Evolutionary conservation across 768 basidiomycete genomes (phyloP).

Genomic region (Russula earlei): DNA sequence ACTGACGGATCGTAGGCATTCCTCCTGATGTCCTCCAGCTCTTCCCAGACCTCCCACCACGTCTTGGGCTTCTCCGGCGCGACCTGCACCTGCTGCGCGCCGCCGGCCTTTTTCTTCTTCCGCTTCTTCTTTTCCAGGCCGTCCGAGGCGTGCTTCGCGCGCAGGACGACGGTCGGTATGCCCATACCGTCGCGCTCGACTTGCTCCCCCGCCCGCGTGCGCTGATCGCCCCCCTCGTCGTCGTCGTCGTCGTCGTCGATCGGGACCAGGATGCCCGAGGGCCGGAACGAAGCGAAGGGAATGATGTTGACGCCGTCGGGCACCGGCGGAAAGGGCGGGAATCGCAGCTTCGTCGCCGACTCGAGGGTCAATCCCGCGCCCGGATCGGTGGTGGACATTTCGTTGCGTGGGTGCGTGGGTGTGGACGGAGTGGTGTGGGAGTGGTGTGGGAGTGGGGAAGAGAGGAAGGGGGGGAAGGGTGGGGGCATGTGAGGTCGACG

Average conservation of each 20-base stretch:
- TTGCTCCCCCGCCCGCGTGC: constrained; percentile 21
- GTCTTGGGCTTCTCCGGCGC: constrained; percentile 25
- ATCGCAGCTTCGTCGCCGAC: constrained; percentile 23
- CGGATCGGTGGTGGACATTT: neutral
- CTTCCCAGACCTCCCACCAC: constrained; percentile 72
- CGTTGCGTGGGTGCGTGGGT: neutral
- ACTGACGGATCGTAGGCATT: constrained; percentile 33
- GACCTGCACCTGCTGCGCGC: constrained; percentile 21
- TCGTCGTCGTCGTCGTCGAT: constrained; percentile 26
- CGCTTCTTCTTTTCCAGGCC: constrained; percentile 46
- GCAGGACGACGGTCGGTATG: constrained; percentile 53
- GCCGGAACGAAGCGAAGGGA: constrained; percentile 48
- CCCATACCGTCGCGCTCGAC: constrained; percentile 57
- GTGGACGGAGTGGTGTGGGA: neutral
- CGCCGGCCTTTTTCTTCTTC: constrained; percentile 37
- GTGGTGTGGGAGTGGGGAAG: neutral
- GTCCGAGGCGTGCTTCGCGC: constrained; percentile 44
- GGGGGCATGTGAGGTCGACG: neutral
- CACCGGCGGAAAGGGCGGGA: constrained; percentile 40
- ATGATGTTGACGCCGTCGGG: constrained; percentile 40
- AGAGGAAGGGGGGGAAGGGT: neutral
- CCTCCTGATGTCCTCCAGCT: constrained; percentile 42
- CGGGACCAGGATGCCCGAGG: constrained; percentile 47
- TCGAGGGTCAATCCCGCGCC: neutral
- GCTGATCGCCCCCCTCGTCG: neutral